phyloP scores from a whole-genome alignment of 23 red algal genomes.

The Chondrus crispus region DNA sequence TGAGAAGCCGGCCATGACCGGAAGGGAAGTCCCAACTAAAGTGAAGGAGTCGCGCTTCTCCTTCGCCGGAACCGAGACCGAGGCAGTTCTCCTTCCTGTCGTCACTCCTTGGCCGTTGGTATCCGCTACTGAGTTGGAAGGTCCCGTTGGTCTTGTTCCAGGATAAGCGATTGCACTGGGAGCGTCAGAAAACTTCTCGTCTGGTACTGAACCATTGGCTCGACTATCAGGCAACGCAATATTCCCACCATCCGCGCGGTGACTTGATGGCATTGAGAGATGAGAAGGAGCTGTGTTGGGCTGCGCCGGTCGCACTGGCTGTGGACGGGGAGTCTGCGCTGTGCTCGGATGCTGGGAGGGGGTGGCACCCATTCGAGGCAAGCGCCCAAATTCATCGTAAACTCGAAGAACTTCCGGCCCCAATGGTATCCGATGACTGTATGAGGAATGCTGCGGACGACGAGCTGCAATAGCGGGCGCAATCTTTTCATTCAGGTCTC shows the following conservation, averaged over 20 bases:
- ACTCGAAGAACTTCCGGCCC: constrained; percentile 41
- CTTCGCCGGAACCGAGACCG: too few species aligned
- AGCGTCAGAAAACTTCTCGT: background rate
- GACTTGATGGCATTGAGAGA: too few species aligned
- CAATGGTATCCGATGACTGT: constrained; percentile 16
- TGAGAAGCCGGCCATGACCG: background rate
- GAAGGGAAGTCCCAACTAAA: constrained; percentile 1
- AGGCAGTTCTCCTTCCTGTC: too few species aligned
- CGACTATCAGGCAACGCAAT: too few species aligned
- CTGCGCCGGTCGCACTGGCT: background rate
- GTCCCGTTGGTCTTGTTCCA: background rate
- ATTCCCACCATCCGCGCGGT: too few species aligned
- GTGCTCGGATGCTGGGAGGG: background rate
- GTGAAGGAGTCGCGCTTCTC: too few species aligned
- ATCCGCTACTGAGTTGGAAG: background rate
- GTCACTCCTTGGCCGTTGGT: too few species aligned
- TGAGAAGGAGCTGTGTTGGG: too few species aligned
- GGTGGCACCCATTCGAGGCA: background rate
- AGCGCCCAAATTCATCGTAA: constrained; percentile 59
- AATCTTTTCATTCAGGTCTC: constrained; percentile 77
- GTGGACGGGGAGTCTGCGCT: background rate
- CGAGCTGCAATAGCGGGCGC: constrained; percentile 37
- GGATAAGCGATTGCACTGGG: background rate
- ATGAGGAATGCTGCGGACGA: constrained; percentile 26
- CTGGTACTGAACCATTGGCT: background rate